Percentiles rank a stretch among this genome's conserved stretches.
phyloP scores from a whole-genome alignment of 164 flowering plant species.

The Akebia trifoliata region DNA sequence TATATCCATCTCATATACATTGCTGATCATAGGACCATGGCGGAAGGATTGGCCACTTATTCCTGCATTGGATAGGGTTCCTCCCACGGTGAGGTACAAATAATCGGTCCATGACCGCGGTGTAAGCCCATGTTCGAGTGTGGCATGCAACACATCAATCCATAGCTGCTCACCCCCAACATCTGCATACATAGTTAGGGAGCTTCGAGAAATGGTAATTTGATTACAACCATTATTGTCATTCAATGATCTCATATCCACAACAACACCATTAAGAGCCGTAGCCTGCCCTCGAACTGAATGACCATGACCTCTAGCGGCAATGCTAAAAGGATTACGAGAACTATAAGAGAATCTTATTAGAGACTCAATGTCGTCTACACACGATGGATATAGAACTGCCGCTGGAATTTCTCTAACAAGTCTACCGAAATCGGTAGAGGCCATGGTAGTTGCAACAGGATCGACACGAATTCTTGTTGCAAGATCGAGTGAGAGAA shows the following conservation, averaged over 20 bases:
- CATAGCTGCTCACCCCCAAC: constrained; percentile 76
- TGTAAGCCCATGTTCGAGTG: constrained; percentile 58
- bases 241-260: constrained; percentile 58
- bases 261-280: constrained; percentile 62
- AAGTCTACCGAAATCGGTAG: constrained; percentile 63
- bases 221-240: constrained; percentile 15
- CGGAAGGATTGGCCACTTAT: constrained; percentile 73
- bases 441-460: constrained; percentile 26
- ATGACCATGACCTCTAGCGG: constrained; percentile 77
- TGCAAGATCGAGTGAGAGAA: constrained; percentile 29
- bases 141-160: constrained; percentile 59
- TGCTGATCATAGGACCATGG: constrained; percentile 85
- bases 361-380: constrained; percentile 41
- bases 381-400: constrained; percentile 55
- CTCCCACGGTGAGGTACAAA: constrained; percentile 78
- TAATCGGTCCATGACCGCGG: constrained; percentile 92
- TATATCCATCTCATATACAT: constrained; percentile 77
- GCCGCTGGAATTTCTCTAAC: constrained; percentile 38
- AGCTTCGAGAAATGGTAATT: constrained; percentile 26
- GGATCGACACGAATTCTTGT: constrained; percentile 29
- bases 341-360: constrained; percentile 31
- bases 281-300: constrained; percentile 73
- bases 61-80: constrained; percentile 92
- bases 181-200: constrained; percentile 47
- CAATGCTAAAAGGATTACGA: constrained; percentile 36